phyloP scores from a whole-genome alignment of 306 rosid genomes.

The Psophocarpus tetragonolobus region DNA sequence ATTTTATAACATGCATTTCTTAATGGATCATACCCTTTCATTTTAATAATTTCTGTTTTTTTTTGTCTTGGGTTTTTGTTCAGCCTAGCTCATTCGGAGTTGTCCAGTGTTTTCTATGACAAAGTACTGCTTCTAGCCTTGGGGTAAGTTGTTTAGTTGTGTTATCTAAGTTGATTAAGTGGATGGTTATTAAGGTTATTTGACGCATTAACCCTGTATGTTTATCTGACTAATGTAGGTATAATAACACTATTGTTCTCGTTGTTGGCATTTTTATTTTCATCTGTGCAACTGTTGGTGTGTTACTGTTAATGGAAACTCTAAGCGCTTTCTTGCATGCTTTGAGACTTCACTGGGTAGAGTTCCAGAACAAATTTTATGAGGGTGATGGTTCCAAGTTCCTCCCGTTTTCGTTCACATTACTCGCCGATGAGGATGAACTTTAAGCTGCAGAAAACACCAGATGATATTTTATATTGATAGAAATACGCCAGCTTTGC shows the following conservation, averaged over 20 bases:
- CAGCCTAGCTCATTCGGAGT: constrained; percentile 94
- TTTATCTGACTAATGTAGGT: constrained; percentile 54
- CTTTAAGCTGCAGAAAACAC: constrained; percentile 22
- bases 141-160: constrained; percentile 42
- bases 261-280: constrained; percentile 75
- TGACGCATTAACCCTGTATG: not conserved
- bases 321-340: constrained; percentile 97
- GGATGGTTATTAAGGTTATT: not conserved
- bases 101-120: constrained; percentile 87
- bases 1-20: not conserved
- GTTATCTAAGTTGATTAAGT: constrained; percentile 1
- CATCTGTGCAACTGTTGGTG: constrained; percentile 83
- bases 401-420: constrained; percentile 68
- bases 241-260: constrained; percentile 61
- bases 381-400: constrained; percentile 94
- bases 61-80: constrained; percentile 34
- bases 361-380: constrained; percentile 93
- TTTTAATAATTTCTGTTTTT: not conserved
- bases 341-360: constrained; percentile 96
- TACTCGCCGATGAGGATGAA: constrained; percentile 61
- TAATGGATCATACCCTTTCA: constrained; percentile 9
- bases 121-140: constrained; percentile 73
- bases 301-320: constrained; percentile 85
- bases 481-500: constrained; percentile 12
- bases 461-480: not conserved